These are phyloP conservation scores for Calocybe gangraenosa DNA, from an alignment of 768 basidiomycete genomes.

Conservation along the genomic window DNA sequence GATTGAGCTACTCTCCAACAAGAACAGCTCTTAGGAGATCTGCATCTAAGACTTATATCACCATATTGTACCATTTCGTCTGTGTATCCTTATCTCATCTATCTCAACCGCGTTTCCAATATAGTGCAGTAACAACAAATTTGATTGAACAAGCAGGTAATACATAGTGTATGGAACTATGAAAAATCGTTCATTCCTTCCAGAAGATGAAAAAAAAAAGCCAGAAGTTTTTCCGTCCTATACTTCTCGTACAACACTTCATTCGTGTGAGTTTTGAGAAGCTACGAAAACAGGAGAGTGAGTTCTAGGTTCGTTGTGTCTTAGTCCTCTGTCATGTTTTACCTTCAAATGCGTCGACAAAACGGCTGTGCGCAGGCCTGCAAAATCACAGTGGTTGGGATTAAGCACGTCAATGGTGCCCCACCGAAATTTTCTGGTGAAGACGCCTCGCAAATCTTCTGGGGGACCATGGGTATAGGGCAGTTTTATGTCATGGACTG, in stretches of 20 bases:
- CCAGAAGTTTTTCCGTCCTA: constrained; percentile 86
- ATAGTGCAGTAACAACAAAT: not conserved
- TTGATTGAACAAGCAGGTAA: constrained; percentile 5
- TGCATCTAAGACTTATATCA: too few relatives aligned
- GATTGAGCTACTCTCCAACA: constrained; percentile 55
- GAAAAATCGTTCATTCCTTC: constrained; percentile 13
- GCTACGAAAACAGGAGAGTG: constrained; percentile 32
- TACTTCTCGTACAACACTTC: constrained; percentile 93
- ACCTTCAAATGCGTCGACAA: constrained; percentile 86
- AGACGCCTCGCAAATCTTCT: constrained; percentile 68
- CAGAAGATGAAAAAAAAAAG: constrained; percentile 26
- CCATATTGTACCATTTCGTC: not conserved
- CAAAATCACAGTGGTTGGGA: constrained; percentile 85
- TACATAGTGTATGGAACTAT: constrained; percentile 6
- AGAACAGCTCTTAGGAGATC: constrained; percentile 4
- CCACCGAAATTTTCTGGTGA: constrained; percentile 81
- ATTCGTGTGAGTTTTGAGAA: constrained; percentile 77
- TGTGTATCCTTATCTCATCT: not conserved
- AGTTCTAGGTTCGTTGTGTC: not conserved
- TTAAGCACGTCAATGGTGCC: constrained; percentile 84
- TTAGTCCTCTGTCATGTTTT: constrained; percentile 13
- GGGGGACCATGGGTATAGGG: constrained; percentile 53
- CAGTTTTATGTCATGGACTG: constrained; percentile 29
- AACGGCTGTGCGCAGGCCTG: constrained; percentile 77
- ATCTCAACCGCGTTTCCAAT: not conserved